These are phyloP conservation scores for Puccinia coronata DNA, from an alignment of 1,284 basidiomycete genomes.

Conservation along the genomic window DNA sequence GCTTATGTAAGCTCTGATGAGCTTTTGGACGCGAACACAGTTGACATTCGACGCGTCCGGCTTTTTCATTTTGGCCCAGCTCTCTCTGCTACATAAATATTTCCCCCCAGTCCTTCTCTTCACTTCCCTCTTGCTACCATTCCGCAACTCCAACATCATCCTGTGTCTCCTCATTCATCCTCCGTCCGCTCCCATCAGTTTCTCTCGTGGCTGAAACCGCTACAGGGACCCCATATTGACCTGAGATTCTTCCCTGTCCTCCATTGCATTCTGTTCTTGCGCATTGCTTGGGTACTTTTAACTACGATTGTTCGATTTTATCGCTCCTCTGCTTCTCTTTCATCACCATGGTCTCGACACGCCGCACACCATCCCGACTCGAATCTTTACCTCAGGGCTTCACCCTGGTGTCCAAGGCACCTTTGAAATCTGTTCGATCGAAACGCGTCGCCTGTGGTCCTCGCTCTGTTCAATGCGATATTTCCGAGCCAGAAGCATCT, in stretches of 20 bases:
- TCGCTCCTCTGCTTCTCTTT: not conserved
- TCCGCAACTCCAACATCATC: not conserved
- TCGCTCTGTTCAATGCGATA: slow-evolving; percentile 22
- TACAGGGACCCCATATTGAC: not conserved
- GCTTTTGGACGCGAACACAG: not conserved
- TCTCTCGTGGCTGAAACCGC: not conserved
- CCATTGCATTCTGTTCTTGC: not conserved
- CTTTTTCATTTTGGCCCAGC: not conserved
- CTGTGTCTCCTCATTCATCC: not conserved
- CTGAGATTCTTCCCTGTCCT: not conserved
- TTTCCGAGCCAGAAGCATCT: slow-evolving; percentile 32
- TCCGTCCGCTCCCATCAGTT: not conserved
- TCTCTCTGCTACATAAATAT: too few species aligned
- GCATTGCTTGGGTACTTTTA: not conserved
- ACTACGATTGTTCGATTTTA: not conserved
- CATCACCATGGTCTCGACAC: slow-evolving; percentile 31
- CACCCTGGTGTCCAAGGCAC: not conserved
- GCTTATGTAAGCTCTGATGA: slow-evolving; percentile 5
- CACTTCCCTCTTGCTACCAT: too few species aligned
- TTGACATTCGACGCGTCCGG: not conserved
- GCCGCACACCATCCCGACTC: slow-evolving; percentile 41
- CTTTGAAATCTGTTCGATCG: slow-evolving; percentile 14
- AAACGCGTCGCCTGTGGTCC: slow-evolving; percentile 1
- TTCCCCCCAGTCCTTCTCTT: too few species aligned
- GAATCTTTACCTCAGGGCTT: slow-evolving; percentile 4